Conservation (phyloP, 176 grass and related monocot genomes). For the Triticum monococcum region DNA sequence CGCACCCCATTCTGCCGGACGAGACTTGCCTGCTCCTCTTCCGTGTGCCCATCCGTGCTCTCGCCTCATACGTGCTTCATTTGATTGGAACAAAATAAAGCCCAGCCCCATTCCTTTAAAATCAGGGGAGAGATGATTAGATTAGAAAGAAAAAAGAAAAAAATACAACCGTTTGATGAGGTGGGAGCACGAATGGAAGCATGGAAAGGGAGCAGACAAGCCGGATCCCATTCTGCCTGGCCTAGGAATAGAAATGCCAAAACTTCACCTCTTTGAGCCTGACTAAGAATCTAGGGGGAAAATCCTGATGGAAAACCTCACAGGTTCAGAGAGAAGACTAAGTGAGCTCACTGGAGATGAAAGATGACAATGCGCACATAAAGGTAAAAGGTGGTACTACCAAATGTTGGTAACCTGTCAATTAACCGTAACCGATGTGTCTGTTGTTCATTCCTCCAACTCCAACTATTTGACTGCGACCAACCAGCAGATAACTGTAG, state of each 20-base stretch:
- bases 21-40: too few relatives aligned
- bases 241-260: not conserved
- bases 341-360: not conserved
- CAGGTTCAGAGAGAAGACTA: not conserved
- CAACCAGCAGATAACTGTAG: not conserved
- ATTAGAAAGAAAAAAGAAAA: too few relatives aligned
- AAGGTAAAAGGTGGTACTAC: not conserved
- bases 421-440: conserved; percentile 2
- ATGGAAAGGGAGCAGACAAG: too few relatives aligned
- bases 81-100: too few relatives aligned
- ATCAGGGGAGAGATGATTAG: too few relatives aligned
- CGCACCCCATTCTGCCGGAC: too few relatives aligned
- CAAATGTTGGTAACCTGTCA: not conserved
- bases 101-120: too few relatives aligned
- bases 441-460: not conserved
- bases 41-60: too few relatives aligned
- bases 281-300: not conserved
- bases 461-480: not conserved
- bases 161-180: too few relatives aligned
- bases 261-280: not conserved
- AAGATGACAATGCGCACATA: not conserved
- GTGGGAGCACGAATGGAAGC: too few relatives aligned
- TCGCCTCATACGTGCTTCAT: too few relatives aligned
- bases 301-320: not conserved
- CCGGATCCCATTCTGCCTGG: too few relatives aligned